Base-by-base conservation (phyloP, 257 asterid species). In the Solanum tarijense region DNA sequence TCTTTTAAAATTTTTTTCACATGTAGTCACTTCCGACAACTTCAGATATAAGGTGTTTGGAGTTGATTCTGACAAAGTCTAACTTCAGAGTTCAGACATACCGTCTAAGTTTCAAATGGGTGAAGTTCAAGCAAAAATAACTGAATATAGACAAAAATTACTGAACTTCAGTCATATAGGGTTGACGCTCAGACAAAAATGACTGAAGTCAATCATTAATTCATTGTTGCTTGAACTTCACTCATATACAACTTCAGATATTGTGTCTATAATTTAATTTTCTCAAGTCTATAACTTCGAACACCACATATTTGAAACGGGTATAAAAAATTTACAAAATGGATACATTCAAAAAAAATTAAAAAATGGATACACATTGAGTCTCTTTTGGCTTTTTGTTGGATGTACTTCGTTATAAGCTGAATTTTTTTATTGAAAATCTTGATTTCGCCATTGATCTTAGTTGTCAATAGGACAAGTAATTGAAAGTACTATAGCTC, bases 91-190 rank as follows among this genome's bases (percentile, higher is more conserved):
- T 66, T 66, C 4, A 66, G 21, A 66, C 4, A 66, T 66, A 66
- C 1, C 0, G 0, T 62, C 16, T 2, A 25, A 5, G 32, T 5
- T 62, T 62, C 16, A 62, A 23, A 9, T 10, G 31, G 13, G 29
- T 62, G 32, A 62, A 62, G 16, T 65, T 65, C 31, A 10, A n/a
- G 14, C 7, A 65, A 65, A 60, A 62, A 62, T n/a, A 10, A 11
- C 0, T 65, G 18, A 65, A 58, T 0, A 0, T 0, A 21, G 27
- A 0, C 7, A 62, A 62, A 60, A 62, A 62, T n/a, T 2, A 11
- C 0, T 65, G 0, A 65, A 65, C 31, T 60, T 60, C 0, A n/a
- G 4, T 62, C 71, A 62, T 62, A 23, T 2, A 62, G 6, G 71
- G 12, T 0, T 23, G 2, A 23, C 3, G 6, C 12, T 23, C 5